Base-by-base conservation (phyloP, 1,284 basidiomycete genomes). In the Clitocybe nebularis region DNA sequence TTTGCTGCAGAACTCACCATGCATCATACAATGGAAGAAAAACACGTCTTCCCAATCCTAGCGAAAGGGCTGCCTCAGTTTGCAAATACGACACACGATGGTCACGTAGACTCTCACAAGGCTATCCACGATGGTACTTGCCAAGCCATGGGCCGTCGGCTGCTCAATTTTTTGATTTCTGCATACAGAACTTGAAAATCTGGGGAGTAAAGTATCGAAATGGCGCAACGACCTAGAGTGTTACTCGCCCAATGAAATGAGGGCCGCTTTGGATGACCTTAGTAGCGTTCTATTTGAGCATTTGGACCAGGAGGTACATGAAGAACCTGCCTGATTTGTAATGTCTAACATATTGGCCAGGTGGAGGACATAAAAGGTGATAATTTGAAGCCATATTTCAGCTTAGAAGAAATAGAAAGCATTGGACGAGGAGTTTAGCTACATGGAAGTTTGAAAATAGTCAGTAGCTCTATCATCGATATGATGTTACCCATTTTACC, bases 21-120 rank as follows among this genome's bases (percentile, higher is more conserved):
- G 58, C 84, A 88, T 55, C 84, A 88, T 58, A 75, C 73, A 3
- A 81, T 82, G 50, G 82, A 79, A 54, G 80, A 79, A 57, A 55
- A 67, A 17, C 69, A 78, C 53, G 67, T 86, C 41, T 88, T 87
- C 62, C 84, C 83, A 0, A 56, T 77, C 3, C 67, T 88, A 4
- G 80, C 74, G 0, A 74, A 72, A 56, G 70, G 69, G 44, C 81
- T 86, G 75, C 74, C 77, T 1, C 63, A 73, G 45, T 88, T 88
- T 59, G 64, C 51, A 52, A 53, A 72, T 29, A 63, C 71, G 39
- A 71, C 71, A 4, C 59, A 63, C 28, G 58, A 57, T 17, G 72
- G 66, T 30, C 83, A 86, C 55, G 56, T 81, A 10, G 68, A 73
- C 44, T 77, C 75, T 3, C 84, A 88, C 55, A 71, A 74, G 44